Evolutionary conservation across 805 yeast genomes (phyloP).

Genomic region (Grigorovia transvaalensis): DNA sequence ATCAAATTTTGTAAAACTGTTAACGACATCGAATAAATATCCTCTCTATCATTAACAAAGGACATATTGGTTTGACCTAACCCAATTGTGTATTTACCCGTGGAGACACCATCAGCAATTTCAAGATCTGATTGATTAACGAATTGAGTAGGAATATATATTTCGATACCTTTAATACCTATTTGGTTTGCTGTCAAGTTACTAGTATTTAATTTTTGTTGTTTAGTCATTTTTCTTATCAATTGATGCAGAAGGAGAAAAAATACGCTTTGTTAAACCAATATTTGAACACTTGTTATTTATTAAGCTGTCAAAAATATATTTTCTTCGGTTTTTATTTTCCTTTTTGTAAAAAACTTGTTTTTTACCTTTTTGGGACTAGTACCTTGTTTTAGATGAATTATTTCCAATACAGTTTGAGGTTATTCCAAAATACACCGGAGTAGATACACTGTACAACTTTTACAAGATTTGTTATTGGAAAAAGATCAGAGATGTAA

Average conservation of each 20-base stretch:
- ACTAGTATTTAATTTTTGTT: slow-evolving; percentile 2
- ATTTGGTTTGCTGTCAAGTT: slow-evolving; percentile 57
- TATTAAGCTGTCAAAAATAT: no score
- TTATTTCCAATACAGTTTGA: no score
- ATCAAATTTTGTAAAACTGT: slow-evolving; percentile 76
- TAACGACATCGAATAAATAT: slow-evolving; percentile 85
- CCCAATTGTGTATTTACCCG: slow-evolving; percentile 97
- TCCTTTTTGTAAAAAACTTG: no score
- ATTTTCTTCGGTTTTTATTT: no score
- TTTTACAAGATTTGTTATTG: no score
- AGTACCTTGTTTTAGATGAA: no score
- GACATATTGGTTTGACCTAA: slow-evolving; percentile 98
- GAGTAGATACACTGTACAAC: no score
- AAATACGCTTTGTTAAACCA: neutral
- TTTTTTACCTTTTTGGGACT: no score
- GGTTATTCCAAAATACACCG: no score
- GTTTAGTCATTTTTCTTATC: slow-evolving; percentile 8
- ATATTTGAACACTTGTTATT: no score
- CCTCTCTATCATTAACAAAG: slow-evolving; percentile 94
- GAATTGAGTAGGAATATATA: slow-evolving; percentile 74
- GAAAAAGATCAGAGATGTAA: no score
- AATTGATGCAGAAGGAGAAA: neutral
- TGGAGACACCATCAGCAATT: slow-evolving; percentile 69
- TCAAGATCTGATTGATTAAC: slow-evolving; percentile 89
- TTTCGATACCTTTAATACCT: slow-evolving; percentile 94